A percentile compares a stretch with the other conserved stretches of the same genome.
Conservation (phyloP, 164 flowering plant genomes). For the Warburgia ugandensis region DNA sequence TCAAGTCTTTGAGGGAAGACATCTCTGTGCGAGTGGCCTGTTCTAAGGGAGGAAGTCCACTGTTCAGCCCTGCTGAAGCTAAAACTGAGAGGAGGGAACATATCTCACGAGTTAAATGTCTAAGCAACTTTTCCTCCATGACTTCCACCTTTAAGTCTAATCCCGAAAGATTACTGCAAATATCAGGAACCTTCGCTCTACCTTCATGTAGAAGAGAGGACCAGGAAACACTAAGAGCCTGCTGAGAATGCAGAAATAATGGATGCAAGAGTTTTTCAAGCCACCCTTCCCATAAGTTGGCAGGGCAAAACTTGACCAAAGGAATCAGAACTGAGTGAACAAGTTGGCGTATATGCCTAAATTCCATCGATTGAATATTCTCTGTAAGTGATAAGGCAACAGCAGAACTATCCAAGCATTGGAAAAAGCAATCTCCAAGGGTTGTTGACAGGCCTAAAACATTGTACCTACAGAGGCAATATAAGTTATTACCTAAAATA, state of each 20-base stretch:
- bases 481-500: slow-evolving; percentile 3
- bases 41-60: slow-evolving; percentile 66
- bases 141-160: slow-evolving; percentile 85
- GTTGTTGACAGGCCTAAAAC: slow-evolving; percentile 87
- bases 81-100: slow-evolving; percentile 63
- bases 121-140: slow-evolving; percentile 90
- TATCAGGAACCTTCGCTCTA: slow-evolving; percentile 87
- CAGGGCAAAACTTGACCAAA: slow-evolving; percentile 69
- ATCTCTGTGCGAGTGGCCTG: slow-evolving; percentile 45
- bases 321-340: slow-evolving; percentile 64
- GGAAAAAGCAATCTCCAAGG: slow-evolving; percentile 73
- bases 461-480: slow-evolving; percentile 51
- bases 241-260: slow-evolving; percentile 53
- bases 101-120: slow-evolving; percentile 81
- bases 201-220: slow-evolving; percentile 75
- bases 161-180: slow-evolving; percentile 34
- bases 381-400: slow-evolving; percentile 68
- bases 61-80: slow-evolving; percentile 69
- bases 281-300: slow-evolving; percentile 75
- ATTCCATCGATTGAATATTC: slow-evolving; percentile 85
- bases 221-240: slow-evolving; percentile 79
- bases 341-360: slow-evolving; percentile 86
- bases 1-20: slow-evolving; percentile 54
- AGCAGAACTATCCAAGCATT: slow-evolving; percentile 39
- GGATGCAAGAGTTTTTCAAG: slow-evolving; percentile 70